Evolutionary conservation across 768 basidiomycete species (phyloP), one percentile per base, ranked within the genome.

Genomic region (Neoboletus magnificus): DNA sequence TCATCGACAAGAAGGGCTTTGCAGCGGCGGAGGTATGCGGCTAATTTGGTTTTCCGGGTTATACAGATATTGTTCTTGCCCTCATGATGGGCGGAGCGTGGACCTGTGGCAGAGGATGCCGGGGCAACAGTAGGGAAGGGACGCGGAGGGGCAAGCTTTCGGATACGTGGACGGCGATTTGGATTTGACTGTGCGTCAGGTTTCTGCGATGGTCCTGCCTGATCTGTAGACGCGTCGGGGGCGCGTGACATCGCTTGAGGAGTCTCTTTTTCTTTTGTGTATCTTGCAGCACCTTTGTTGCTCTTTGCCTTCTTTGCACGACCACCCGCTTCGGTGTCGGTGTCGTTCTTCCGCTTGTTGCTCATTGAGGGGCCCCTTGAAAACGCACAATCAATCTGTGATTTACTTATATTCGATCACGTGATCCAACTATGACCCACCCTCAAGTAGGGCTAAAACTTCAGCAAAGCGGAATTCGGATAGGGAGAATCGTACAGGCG

Each of bases 61-160:
- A 93, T 56, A 57, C 89, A 91, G 50, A 93, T 85, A 62, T 82
- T 75, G 62, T 91, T 91, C 67, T 89, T 92, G 55, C 90, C 91
- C 66, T 91, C 87, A 15, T 77, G 82, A 59, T 89, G 89, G 33
- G 83, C 79, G 7, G 91, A 91, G 33, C 83, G 85, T 25, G 91
- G 90, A 1, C 91, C 91, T 1, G 89, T 89, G 6, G 87, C 87
- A 55, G 86, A 86, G 22, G 84, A 86, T n/a, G 86, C 85, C 1
- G 79, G 70, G 30, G 90, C 80, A 5, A 93, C 87, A 0, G 84
- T 84, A 32, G 91, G 87, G 66, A 84, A 91, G 3, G 91, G 91
- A 36, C 89, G 80, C 9, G 83, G 79, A 12, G 91, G 87, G 3
- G 77, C 80, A 39, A 93, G 82, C 62, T 88, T 91, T 32, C 79